A percentile compares a stretch with the other conserved stretches of the same genome.
These are phyloP conservation scores for Fusarium falciforme DNA, from an alignment of 2,329 filamentous ascomycete genomes.

Conservation along the genomic window DNA sequence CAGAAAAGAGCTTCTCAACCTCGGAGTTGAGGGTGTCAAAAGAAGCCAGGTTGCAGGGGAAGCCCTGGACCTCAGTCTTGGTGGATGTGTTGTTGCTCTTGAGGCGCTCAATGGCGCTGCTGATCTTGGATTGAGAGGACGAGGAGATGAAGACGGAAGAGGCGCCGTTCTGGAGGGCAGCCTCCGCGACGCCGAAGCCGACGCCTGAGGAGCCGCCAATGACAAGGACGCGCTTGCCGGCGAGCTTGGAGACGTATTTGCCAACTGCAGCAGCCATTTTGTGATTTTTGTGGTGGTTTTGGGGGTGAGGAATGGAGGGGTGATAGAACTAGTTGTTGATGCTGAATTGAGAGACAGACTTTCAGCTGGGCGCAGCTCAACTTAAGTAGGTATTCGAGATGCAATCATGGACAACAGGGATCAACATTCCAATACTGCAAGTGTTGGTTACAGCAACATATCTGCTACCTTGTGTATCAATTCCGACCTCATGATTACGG, in stretches of 20 bases:
- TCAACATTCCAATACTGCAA: not conserved
- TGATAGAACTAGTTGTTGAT: not conserved
- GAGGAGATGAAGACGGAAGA: constrained; percentile 31
- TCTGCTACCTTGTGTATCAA: not conserved
- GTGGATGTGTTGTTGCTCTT: constrained; percentile 22
- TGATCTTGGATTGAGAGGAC: constrained; percentile 17
- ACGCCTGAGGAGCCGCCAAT: constrained; percentile 39
- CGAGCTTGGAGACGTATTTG: constrained; percentile 34
- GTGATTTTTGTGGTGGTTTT: not conserved
- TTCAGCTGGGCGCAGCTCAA: not conserved
- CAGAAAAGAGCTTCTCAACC: constrained; percentile 27
- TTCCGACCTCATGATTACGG: not conserved
- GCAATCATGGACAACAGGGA: not conserved
- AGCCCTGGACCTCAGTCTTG: constrained; percentile 26
- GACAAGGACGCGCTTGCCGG: constrained; percentile 36
- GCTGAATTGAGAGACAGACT: not conserved
- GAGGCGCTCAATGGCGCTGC: constrained; percentile 24
- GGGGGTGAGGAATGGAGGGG: not conserved
- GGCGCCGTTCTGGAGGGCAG: constrained; percentile 28
- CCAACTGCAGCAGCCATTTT: constrained; percentile 29
- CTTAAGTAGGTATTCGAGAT: not conserved
- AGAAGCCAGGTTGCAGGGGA: constrained; percentile 29
- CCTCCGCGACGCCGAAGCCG: constrained; percentile 38
- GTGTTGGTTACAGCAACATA: not conserved
- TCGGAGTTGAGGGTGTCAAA: constrained; percentile 16